Percentiles rank a stretch among this genome's conserved stretches.
phyloP scores from a whole-genome alignment of 495 filamentous ascomycete genomes.

The Podospora pseudopauciseta region DNA sequence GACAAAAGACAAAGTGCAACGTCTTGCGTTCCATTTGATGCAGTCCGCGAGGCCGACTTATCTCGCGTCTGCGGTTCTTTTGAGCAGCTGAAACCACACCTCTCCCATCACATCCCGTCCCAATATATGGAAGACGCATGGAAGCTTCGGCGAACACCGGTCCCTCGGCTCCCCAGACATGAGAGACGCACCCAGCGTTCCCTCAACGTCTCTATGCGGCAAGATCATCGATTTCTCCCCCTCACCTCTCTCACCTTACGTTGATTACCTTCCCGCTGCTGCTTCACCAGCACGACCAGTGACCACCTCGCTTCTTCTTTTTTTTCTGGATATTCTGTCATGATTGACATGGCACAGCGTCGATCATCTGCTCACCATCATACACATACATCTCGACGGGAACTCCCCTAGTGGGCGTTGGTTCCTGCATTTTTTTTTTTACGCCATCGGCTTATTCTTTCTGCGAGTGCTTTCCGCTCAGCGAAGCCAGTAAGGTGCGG shows the following conservation, averaged over 20 bases:
- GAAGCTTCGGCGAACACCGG: conserved; percentile 12
- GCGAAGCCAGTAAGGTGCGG: background rate
- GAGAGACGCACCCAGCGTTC: background rate
- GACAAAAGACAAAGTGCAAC: background rate
- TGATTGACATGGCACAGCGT: background rate
- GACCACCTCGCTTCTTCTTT: background rate
- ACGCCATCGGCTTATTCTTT: background rate
- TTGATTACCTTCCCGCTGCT: background rate
- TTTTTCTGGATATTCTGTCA: background rate
- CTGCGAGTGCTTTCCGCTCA: background rate
- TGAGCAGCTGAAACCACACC: background rate
- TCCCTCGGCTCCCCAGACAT: conserved; percentile 1
- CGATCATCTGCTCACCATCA: background rate
- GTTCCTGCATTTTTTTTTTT: background rate
- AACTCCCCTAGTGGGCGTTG: background rate
- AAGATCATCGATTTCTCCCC: background rate
- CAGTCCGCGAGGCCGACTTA: background rate
- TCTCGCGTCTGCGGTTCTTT: background rate
- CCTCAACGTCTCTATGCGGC: background rate
- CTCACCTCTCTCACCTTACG: background rate
- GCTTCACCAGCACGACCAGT: background rate
- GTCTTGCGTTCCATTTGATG: conserved; percentile 4
- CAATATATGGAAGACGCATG: conserved; percentile 12
- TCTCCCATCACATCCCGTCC: conserved; percentile 1
- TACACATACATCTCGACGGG: background rate